Conservation (phyloP, 352 stramenopile species). For the Pythium insidiosum region DNA sequence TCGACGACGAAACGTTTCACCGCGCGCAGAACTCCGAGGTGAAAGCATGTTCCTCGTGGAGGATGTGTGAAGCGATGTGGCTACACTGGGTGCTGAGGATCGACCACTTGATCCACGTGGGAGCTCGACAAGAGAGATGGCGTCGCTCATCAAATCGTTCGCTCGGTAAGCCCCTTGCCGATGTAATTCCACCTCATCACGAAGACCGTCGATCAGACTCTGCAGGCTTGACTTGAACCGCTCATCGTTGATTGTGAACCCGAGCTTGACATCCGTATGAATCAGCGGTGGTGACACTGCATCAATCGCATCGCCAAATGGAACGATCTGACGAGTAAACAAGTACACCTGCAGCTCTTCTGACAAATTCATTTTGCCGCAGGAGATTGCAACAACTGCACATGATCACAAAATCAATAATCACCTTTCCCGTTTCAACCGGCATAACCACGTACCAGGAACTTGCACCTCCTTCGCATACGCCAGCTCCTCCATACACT, state of each 20-base stretch:
- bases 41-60: no score
- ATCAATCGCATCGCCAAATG: slow-evolving; percentile 54
- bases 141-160: no score
- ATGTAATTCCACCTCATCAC: slow-evolving; percentile 70
- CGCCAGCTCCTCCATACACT: slow-evolving; percentile 76
- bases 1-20: slow-evolving; percentile 1
- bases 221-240: slow-evolving; percentile 58
- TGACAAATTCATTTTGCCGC: slow-evolving; percentile 42
- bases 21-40: no score
- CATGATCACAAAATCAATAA: slow-evolving; percentile 2
- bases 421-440: not conserved
- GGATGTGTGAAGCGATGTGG: no score
- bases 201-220: slow-evolving; percentile 62
- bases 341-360: slow-evolving; percentile 74
- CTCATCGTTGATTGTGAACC: slow-evolving; percentile 41
- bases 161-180: slow-evolving; percentile 14
- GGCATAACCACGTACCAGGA: slow-evolving; percentile 13
- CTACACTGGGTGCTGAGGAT: no score
- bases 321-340: slow-evolving; percentile 74
- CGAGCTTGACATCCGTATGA: slow-evolving; percentile 30
- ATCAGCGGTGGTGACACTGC: slow-evolving; percentile 31
- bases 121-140: no score
- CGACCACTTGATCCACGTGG: no score
- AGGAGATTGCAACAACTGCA: slow-evolving; percentile 58
- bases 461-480: slow-evolving; percentile 65